Base-by-base conservation (phyloP, 495 filamentous ascomycete genomes). In the Tuber aestivum region DNA sequence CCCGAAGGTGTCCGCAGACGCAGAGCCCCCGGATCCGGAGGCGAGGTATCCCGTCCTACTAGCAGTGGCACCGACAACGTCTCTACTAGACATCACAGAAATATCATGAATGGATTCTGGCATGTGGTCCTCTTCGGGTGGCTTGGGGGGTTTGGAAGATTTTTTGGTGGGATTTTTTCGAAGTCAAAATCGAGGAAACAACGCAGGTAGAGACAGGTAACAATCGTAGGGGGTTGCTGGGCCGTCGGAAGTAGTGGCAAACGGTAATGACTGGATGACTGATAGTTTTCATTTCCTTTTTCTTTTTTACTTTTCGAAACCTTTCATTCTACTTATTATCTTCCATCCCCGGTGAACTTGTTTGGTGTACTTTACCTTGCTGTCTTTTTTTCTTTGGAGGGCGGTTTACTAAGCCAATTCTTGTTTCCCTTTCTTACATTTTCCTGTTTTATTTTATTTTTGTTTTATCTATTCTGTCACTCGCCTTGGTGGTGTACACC, bases 21-120 rank as follows among this genome's bases (percentile, higher is more conserved):
- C 42, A 73, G 45, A 41, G 40, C 72, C 42, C 72, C 70, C 75
- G 80, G 75, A 2, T n/a, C 76, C 18, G 38, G 70, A 72, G 42
- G 41, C 38, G 61, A 41, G 44, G 42, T 32, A 74, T 73, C 73
- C 32, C 77, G 81, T 38, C 82, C 82, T 10, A 74, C 70, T 32
- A 83, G 79, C 40, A 79, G 82, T 65, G 81, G 82, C 3, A 83
- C 80, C 70, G 81, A 83, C 71, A 80, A 71, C 40, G 71, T 83
- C 41, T 81, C 56, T 27, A 74, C 78, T 2, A 81, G 69, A 61
- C 72, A 79, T 5, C 81, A 83, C 23, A 79, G 76, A 41, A 83
- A 83, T 70, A 61, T 83, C 37, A 81, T 83, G 76, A 71, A 76
- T 35, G 77, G 69, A 32, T 83, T 83, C 77, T 83, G 81, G 81